Base-by-base conservation (phyloP, 371 early-diverging fungal genomes). In the Mucor racemosus region DNA sequence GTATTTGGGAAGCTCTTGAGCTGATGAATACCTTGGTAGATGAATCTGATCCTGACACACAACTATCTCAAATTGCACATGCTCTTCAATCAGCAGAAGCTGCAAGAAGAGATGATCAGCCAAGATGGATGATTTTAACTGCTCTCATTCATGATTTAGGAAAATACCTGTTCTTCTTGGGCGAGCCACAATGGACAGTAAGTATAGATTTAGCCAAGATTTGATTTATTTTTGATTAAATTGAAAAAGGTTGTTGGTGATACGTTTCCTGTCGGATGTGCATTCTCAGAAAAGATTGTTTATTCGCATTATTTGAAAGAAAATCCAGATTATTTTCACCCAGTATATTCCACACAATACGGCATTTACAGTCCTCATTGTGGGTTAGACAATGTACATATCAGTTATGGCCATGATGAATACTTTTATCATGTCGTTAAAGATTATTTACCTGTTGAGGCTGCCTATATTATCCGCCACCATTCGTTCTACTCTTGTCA, bases 331-430 rank as follows among this genome's bases (percentile, higher is more conserved):
- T 48, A 58, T 21, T 4, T 60, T 8, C 36, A 84, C 55, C 61
- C 73, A 6, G 68, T 69, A 6, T 84, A 81, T 54, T 72, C 70
- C 4, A 75, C 81, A 0, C 42, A 65, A 14, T 76, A 76, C 48
- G 89, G 89, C n/a, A 82, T 88, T 21, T 88, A 88, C 54, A 31
- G 58, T 13, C 77, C 84, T 15, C 66, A 82, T 26, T 85, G 86
- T 68, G 89, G 89, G 7, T 65, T 88, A 0, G 76, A 78, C 9
- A 68, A 81, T 4, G 74, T 88, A 1, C 76, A 84, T 54, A 66
- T 88, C 67, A 76, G 80, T 38, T 88, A 75, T 58, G 89, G 89
- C 13, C 87, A 88, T 63, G 89, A 88, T 42, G 88, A 88, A 50
- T 88, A 88, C 46, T 40, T 88, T 14, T 85, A 82, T 50, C 76